Conservation (phyloP, 163 green algal species). For the Scenedesmus sp. region DNA sequence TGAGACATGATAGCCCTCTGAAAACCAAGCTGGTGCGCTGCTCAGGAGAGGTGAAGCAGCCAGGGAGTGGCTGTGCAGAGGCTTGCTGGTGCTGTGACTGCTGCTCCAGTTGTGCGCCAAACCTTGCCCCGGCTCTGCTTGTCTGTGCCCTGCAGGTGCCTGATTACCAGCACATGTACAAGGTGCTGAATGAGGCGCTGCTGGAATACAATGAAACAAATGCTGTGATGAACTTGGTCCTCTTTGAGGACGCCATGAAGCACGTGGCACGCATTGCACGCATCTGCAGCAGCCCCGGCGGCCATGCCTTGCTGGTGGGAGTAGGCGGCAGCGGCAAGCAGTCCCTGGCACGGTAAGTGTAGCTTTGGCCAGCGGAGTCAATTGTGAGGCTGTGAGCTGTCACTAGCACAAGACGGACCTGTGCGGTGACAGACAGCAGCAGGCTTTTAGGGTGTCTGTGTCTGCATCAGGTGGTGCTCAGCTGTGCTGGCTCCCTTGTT, state of each 20-base stretch:
- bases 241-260: conserved; percentile 95
- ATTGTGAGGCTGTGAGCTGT: background rate
- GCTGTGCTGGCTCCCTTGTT: background rate
- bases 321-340: conserved; percentile 87
- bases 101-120: background rate
- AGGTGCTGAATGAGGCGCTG: conserved; percentile 84
- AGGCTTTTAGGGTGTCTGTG: background rate
- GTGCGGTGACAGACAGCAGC: background rate
- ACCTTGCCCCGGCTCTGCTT: background rate
- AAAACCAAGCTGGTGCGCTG: background rate
- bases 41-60: background rate
- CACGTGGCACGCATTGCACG: conserved; percentile 87
- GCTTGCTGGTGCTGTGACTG: background rate
- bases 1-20: background rate
- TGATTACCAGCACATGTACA: conserved; percentile 78
- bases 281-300: conserved; percentile 83
- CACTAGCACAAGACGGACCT: background rate
- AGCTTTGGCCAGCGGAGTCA: background rate
- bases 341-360: conserved; percentile 66
- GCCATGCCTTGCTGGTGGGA: conserved; percentile 85
- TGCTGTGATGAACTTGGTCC: conserved; percentile 88
- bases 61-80: background rate
- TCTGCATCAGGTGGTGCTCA: background rate
- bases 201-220: conserved; percentile 93
- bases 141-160: conserved; percentile 33